Percentiles rank a stretch among this genome's conserved stretches.
Evolutionary conservation across 2,329 filamentous ascomycete species (phyloP).

Genomic region (Pseudogymnoascus sp.): DNA sequence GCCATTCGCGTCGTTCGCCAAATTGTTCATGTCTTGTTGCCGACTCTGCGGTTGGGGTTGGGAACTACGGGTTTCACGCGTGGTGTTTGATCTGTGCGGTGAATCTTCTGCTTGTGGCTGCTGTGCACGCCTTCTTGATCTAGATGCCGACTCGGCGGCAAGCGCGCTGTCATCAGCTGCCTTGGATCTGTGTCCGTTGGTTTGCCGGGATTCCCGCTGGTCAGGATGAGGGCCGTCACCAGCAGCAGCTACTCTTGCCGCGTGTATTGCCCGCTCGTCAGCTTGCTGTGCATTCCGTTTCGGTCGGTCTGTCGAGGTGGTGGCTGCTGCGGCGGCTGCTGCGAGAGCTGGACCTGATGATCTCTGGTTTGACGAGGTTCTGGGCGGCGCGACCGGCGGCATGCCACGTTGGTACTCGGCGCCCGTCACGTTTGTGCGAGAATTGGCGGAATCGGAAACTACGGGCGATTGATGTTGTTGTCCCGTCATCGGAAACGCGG

Average conservation of each 20-base stretch:
- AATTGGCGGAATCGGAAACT: not conserved
- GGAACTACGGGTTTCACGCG: conserved; percentile 31
- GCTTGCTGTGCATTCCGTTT: conserved; percentile 25
- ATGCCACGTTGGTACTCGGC: conserved; percentile 49
- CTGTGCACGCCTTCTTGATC: conserved; percentile 39
- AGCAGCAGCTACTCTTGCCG: conserved; percentile 18
- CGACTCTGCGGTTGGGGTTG: conserved; percentile 20
- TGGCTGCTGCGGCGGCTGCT: conserved; percentile 27
- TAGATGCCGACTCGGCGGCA: conserved; percentile 27
- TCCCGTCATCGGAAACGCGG: conserved; percentile 1
- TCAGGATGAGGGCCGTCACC: conserved; percentile 26
- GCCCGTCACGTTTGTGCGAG: not conserved
- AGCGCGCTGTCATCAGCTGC: conserved; percentile 24
- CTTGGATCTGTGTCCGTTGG: conserved; percentile 30
- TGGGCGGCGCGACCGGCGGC: conserved; percentile 67
- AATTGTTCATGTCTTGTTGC: conserved; percentile 28
- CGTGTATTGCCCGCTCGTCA: conserved; percentile 25
- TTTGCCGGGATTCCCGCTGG: conserved; percentile 33
- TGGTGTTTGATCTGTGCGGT: conserved; percentile 32
- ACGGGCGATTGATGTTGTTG: conserved; percentile 4
- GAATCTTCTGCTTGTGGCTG: conserved; percentile 34
- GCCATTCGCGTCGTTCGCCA: conserved; percentile 40
- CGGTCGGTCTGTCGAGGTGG: conserved; percentile 12
- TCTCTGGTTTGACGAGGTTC: conserved; percentile 68
- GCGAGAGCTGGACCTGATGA: conserved; percentile 25